Evolutionary conservation across 1,284 basidiomycete genomes (phyloP).

Genomic region (Phylloporus sp.): DNA sequence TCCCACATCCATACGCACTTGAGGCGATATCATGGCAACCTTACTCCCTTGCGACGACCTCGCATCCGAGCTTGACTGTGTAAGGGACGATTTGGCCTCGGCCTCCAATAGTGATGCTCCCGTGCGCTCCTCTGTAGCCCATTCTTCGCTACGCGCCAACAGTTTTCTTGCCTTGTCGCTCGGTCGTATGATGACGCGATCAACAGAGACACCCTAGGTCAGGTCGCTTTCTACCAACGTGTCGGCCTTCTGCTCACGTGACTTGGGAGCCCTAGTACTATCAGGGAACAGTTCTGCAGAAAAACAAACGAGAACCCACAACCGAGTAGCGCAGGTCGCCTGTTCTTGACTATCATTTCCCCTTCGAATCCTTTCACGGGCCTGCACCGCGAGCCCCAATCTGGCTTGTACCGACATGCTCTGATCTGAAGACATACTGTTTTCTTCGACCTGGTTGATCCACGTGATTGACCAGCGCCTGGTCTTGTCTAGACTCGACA

Average conservation of each 20-base stretch:
- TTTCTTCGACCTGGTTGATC: not conserved
- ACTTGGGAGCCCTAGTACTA: conserved; percentile 1
- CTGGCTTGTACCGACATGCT: not conserved
- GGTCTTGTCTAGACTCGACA: too few species aligned
- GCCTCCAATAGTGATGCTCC: not conserved
- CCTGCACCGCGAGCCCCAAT: not conserved
- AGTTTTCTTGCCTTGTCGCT: not conserved
- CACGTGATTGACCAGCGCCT: too few species aligned
- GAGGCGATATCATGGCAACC: not conserved
- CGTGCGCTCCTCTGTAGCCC: not conserved
- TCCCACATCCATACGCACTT: not conserved
- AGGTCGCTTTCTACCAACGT: not conserved
- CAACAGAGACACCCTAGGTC: not conserved
- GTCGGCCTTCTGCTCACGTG: not conserved
- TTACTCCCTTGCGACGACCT: not conserved
- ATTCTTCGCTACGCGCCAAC: not conserved
- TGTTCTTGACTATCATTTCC: not conserved
- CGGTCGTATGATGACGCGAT: not conserved
- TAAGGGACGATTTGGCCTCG: not conserved
- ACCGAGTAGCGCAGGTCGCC: not conserved
- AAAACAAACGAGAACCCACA: conserved; percentile 9
- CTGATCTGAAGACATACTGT: not conserved
- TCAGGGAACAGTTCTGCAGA: not conserved
- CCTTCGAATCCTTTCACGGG: not conserved
- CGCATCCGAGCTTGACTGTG: not conserved